phyloP scores from a whole-genome alignment of 192 early-diverging fungal genomes.

The Backusella mclennaniae region DNA sequence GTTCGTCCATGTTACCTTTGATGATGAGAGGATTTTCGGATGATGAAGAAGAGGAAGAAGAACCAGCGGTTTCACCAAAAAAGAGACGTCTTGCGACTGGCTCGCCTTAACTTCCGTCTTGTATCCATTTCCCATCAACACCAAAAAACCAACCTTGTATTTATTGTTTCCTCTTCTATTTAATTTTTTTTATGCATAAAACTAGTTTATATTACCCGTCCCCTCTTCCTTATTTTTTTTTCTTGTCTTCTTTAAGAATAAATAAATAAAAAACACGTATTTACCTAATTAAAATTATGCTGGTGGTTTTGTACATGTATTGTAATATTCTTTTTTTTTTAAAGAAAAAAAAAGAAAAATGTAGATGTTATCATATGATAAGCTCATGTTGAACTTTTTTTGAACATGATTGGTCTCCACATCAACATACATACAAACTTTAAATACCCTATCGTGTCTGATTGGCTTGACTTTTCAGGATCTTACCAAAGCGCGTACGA shows the following conservation, averaged over 20 bases:
- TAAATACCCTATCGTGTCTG: neutral
- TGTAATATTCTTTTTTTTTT: neutral
- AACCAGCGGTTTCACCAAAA: neutral
- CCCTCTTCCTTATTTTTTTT: neutral
- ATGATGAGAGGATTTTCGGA: slow-evolving; percentile 12
- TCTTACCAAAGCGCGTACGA: neutral
- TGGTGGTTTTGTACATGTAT: neutral
- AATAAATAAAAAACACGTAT: neutral
- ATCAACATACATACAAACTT: neutral
- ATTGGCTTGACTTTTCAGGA: neutral
- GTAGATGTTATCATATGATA: neutral
- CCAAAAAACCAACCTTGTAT: neutral
- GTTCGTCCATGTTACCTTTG: neutral
- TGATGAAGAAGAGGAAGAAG: slow-evolving; percentile 1
- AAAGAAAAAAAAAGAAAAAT: neutral
- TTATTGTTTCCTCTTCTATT: neutral
- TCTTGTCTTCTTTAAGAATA: neutral
- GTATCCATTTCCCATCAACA: neutral
- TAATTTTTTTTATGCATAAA: neutral
- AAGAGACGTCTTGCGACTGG: slow-evolving; percentile 11
- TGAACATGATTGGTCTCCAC: neutral
- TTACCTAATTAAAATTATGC: neutral
- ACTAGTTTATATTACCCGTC: neutral
- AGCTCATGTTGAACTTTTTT: neutral
- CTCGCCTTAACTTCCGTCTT: neutral